Base-by-base conservation (phyloP, 768 basidiomycete species). In the Kwoniella pini region DNA sequence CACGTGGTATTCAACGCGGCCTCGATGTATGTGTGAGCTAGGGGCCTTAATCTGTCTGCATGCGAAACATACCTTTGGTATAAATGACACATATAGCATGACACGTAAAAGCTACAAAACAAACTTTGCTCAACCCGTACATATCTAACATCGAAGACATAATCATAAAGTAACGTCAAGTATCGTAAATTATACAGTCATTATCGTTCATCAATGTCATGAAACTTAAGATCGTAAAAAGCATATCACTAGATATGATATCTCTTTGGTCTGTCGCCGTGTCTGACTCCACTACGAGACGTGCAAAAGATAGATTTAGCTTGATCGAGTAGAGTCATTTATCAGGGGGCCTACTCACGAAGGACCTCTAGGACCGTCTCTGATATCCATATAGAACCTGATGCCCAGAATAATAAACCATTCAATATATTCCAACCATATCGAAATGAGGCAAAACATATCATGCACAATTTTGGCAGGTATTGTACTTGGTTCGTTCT, bases 391-490 rank as follows among this genome's bases (percentile, higher is more conserved):
- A 39, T 45, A 39, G 4, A 72, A 55, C 28, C 65, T 53, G 22
- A 61, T 64, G 17, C 57, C 40, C 0, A 70, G 28, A 42, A 72
- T 55, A 4, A 67, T 44, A 13, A 52, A 17, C 54, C 62, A 67
- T 50, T 72, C 71, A 2, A 70, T 24, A 28, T 58, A 68, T 27
- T 72, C 68, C 22, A 67, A 19, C 27, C 65, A 48, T 39, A 72
- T 68, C 10, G 55, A 45, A 11, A 65, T 12, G 39, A 63, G 55
- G 28, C 68, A 69, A n/a, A 72, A 57, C 11, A 68, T 11, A 33
- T 72, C 71, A 36, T 69, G 60, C 5, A 72, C 68, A 9, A 72
- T 21, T 33, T 56, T 54, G 5, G 63, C 71, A 1, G 71, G 68
- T 21, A 72, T 66, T 6, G 71, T 70, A 7, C n/a, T 48, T 5